Conservation (phyloP, 495 filamentous ascomycete genomes). For the Penicillium simplicissimum region DNA sequence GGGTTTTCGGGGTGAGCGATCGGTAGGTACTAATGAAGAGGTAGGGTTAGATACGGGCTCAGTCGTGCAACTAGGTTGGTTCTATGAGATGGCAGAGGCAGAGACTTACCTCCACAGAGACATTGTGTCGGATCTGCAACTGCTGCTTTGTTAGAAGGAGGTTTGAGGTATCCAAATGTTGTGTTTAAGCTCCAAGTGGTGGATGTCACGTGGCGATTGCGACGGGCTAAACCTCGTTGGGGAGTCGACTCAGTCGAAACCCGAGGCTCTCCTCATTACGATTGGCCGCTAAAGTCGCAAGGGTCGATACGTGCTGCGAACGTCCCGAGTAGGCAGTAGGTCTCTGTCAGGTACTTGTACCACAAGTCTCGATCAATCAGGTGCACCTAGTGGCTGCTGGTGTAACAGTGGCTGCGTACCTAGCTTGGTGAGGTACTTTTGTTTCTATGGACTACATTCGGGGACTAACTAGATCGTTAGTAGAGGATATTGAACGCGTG, state of each 20-base stretch:
- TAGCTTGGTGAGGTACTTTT: constrained; percentile 16
- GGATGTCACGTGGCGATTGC: constrained; percentile 21
- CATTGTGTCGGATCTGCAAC: constrained; percentile 23
- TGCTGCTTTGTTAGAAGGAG: neutral
- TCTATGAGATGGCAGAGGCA: neutral
- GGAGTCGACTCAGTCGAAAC: constrained; percentile 6
- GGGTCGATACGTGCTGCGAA: neutral
- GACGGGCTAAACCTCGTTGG: constrained; percentile 13
- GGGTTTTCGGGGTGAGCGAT: constrained; percentile 59
- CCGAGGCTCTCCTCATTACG: constrained; percentile 9
- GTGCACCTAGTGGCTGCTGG: neutral
- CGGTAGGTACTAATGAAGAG: constrained; percentile 55
- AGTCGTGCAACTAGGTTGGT: neutral
- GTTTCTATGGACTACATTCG: neutral
- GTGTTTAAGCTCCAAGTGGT: constrained; percentile 1
- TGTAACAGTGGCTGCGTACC: constrained; percentile 26
- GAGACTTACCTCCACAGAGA: constrained; percentile 42
- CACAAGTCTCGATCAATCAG: constrained; percentile 10
- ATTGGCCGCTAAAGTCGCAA: neutral
- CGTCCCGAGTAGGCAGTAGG: neutral
- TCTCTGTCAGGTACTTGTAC: constrained; percentile 16
- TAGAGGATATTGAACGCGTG: neutral
- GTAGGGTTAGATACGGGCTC: constrained; percentile 13
- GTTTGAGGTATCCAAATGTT: neutral
- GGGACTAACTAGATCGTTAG: no score